Evolutionary conservation across 75 land plant species (phyloP), one percentile per base, ranked within the genome.

Genomic region (Pinus albicaulis): DNA sequence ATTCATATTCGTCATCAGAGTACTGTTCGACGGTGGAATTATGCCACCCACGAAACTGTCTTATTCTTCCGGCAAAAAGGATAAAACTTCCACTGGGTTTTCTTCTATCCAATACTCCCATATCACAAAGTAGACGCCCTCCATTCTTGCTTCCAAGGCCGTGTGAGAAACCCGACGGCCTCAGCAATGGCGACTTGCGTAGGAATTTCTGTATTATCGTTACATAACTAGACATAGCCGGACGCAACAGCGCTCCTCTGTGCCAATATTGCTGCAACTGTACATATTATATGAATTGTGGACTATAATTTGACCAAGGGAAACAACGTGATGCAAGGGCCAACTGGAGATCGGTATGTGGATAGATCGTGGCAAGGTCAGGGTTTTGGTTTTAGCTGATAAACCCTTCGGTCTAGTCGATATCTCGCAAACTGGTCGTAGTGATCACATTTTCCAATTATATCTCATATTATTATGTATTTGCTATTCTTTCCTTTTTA

Each of bases 1-100:
- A 81, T 56, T 83, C 92, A 71, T 90, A 90, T 63, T 88, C 92
- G 44, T 90, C 92, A 48, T 90, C 92, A 11, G 92, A 90, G 71
- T 88, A 90, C 83, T 88, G 90, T 81, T 90, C 92, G 1, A 65
- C 83, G 17, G 87, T 78, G 44, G 53, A 11, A 10, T 48, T 48
- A 48, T 48, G 53, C 53, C 75, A 84, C 3, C 84, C 85, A 62
- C 83, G 80, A 36, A 74, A 80, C 2, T 31, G 38, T 64, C 68
- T 64, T 16, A 64, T 28, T 64, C 53, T 48, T 48, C 53, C 53
- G 68, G 34, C 38, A 31, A 31, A 36, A 64, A 31, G 38, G n/a
- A 16, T 17, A 17, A 64, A 48, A 48, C 53, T 48, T 48, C 53
- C 53, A 11, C 53, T 48, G 41, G 41, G 41, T 64, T 31, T 31